Evolutionary conservation across 345 rosid genomes (phyloP), one percentile per base, ranked within the genome.

Genomic region (Salix exigua): DNA sequence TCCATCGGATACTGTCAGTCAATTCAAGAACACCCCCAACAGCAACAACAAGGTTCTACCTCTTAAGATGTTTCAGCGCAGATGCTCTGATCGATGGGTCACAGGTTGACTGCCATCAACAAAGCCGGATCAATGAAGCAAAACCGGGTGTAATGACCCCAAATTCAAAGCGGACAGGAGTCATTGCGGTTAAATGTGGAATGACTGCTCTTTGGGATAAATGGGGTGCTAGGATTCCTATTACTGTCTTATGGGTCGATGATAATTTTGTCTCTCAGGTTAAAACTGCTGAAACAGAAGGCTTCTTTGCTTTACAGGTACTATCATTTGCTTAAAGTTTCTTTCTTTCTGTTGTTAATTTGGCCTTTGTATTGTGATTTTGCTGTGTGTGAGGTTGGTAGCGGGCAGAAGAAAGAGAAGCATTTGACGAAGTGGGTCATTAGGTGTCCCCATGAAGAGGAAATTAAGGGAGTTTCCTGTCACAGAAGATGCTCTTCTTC

Each of bases 381-480:
- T 79, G 81, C 84, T 87, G 93, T 55, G 85, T 77, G 86, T 83
- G 85, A 95, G 98, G 86, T 93, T 67, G 98, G 99, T 62, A 93
- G 91, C 74, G 96, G 97, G 74, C 96, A 92, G 79, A 96, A 96
- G 92, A 96, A 96, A 82, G 89, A 85, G 7, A 96, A 96, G 81
- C 98, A 96, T 84, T 88, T 96, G 87, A 91, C 89, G 1, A 93
- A 89, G 89, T 96, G 60, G 99, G 98, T 53, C 99, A 96, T 89
- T 96, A 76, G 93, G 88, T 68, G 99, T 93, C 84, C 92, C 97
- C 4, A 82, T 96, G 84, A 91, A 89, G 92, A 90, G 98, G 86
- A 96, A 96, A 80, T 73, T 96, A 86, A 89, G 82, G 80, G 98
- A 96, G 86, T 93, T 93, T 79, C 98, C 97, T 30, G 98, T 96